A percentile compares a stretch with the other conserved stretches of the same genome.
Evolutionary conservation across 2,329 filamentous ascomycete genomes (phyloP).

Genomic region (Phialemonium atrogriseum): DNA sequence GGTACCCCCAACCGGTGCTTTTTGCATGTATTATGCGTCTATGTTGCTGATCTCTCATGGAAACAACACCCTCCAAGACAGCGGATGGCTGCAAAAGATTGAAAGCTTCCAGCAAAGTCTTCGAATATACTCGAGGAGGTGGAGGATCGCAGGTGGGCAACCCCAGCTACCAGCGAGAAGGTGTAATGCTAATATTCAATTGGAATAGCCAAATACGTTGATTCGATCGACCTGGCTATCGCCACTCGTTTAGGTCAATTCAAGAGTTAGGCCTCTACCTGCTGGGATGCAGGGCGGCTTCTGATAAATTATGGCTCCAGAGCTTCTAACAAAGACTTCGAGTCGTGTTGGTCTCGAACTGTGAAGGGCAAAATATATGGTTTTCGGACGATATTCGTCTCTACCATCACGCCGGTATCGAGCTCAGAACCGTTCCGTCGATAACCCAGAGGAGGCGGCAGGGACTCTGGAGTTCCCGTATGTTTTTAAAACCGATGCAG

Average conservation of each 20-base stretch:
- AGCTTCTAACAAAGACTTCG: no score
- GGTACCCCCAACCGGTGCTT: conserved; percentile 14
- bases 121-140: conserved; percentile 14
- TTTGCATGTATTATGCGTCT: conserved; percentile 16
- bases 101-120: conserved; percentile 12
- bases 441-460: no score
- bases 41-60: conserved; percentile 18
- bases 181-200: background rate
- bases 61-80: conserved; percentile 11
- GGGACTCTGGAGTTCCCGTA: no score
- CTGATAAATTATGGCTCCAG: no score
- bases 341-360: no score
- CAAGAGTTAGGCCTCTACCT: no score
- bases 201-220: conserved; percentile 9
- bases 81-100: conserved; percentile 16
- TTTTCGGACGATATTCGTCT: no score
- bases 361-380: no score
- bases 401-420: no score
- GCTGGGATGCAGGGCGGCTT: no score
- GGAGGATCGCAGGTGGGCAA: conserved; percentile 19
- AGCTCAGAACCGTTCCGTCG: no score
- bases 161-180: background rate
- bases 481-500: no score
- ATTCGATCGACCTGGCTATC: conserved; percentile 11
- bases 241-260: conserved; percentile 6